Evolutionary conservation across 129 eudicot species (phyloP), one percentile per base, ranked within the genome.

Genomic region (Lactuca saligna): DNA sequence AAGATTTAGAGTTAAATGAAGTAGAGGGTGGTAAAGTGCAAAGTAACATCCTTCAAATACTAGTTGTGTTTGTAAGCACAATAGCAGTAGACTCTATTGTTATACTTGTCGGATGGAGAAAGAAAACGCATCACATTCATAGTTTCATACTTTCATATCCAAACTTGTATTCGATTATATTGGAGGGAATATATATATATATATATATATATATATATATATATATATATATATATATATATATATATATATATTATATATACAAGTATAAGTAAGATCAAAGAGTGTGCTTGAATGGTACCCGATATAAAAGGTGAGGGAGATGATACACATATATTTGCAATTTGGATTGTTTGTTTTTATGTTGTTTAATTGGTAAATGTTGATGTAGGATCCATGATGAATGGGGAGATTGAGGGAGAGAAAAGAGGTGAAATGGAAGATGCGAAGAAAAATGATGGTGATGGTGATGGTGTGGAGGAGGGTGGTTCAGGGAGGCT

Each of bases 21-120:
- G 80, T 68, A 76, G 68, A 68, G 75, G 80, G 75, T 76, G 37
- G 51, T 61, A 76, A 76, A 76, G 70, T 76, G 80, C 70, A 61
- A 61, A 68, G 32, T 61, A 76, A 61, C 75, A 61, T 68, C 75
- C 80, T 76, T 76, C 70, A 76, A 51, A 76, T 69, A 68, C 80
- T 60, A 68, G 38, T 50, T 68, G 57, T 60, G 75, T 38, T 35
- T 61, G 57, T 15, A 75, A 59, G 34, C 61, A 75, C 69, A 61
- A 38, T 75, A 49, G n/a, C 57, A 68, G 65, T 60, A 38, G 12
- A 53, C 31, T 68, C 65, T 39, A 48, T 34, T 25, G 14, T 15
- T 32, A 51, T 44, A 42, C 70, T 69, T 60, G 63, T 74, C 75
- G 31, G 49, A 51, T 68, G 29, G 60, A 68, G 31, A 68, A 68